Evolutionary conservation across 2,329 filamentous ascomycete genomes (phyloP).

Genomic region (Fusarium decemcellulare): DNA sequence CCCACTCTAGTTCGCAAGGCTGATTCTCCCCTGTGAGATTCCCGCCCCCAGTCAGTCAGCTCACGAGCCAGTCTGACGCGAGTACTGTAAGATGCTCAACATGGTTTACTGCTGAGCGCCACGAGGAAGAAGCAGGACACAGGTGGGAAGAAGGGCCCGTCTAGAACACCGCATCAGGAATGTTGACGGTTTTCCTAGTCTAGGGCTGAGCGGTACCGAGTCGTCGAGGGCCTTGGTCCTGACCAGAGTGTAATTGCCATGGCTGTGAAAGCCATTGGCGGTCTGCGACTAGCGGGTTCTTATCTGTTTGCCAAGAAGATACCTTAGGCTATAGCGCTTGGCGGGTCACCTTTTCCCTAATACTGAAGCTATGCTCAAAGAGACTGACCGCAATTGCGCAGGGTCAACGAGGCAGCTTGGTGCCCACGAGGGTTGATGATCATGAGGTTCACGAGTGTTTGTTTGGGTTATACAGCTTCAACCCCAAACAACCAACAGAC

Average conservation of each 20-base stretch:
- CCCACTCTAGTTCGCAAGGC: slow-evolving; percentile 18
- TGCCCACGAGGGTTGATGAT: background rate
- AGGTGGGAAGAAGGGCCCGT: slow-evolving; percentile 7
- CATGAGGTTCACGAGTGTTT: slow-evolving; percentile 1
- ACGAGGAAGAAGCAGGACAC: slow-evolving; percentile 3
- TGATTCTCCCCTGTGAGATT: slow-evolving; percentile 23
- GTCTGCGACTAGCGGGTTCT: background rate
- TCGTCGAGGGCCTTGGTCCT: slow-evolving; percentile 10
- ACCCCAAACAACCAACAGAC: slow-evolving; percentile 23
- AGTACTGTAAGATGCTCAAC: slow-evolving; percentile 11
- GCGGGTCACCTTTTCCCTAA: background rate
- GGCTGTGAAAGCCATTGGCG: slow-evolving; percentile 5
- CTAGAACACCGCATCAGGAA: slow-evolving; percentile 23
- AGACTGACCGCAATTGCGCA: background rate
- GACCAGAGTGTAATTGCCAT: slow-evolving; percentile 4
- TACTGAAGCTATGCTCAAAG: too few relatives aligned
- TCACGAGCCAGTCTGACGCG: slow-evolving; percentile 17
- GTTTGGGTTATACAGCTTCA: slow-evolving; percentile 1
- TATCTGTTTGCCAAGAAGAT: background rate
- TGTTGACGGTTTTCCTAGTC: slow-evolving; percentile 11
- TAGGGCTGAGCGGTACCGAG: slow-evolving; percentile 31
- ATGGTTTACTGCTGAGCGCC: slow-evolving; percentile 21
- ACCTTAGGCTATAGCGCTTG: background rate
- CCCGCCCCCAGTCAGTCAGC: slow-evolving; percentile 17
- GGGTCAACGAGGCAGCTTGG: background rate